Conservation (phyloP, 208 protist genomes). For the Acanthamoeba lenticulata region DNA sequence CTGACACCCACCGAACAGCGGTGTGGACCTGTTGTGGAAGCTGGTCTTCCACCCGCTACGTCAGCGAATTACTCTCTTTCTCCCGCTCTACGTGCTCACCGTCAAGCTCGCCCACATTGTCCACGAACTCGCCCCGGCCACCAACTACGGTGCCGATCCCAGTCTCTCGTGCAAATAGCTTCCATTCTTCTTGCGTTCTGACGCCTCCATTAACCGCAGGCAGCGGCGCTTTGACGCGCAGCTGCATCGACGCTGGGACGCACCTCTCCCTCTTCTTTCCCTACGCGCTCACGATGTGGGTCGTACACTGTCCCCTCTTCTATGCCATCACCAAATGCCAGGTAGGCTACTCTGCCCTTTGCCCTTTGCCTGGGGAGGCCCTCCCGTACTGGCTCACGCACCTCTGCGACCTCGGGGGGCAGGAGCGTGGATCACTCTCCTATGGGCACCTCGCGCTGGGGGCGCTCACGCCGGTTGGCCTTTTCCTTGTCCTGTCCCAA, state of each 20-base stretch:
- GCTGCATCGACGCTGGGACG: neutral
- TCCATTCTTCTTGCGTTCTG: neutral
- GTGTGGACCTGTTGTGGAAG: neutral
- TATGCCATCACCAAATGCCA: neutral
- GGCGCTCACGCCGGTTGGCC: neutral
- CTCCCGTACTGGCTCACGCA: neutral
- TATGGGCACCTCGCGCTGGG: neutral
- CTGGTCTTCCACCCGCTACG: neutral
- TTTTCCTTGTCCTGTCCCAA: neutral
- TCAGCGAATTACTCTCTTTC: neutral
- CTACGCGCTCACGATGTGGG: neutral
- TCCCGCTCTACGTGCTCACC: neutral
- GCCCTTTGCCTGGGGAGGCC: neutral
- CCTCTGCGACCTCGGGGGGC: neutral
- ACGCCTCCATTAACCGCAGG: too few relatives aligned
- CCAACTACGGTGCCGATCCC: too few relatives aligned
- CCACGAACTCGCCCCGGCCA: neutral
- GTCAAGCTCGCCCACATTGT: neutral
- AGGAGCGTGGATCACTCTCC: neutral
- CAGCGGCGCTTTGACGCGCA: too few relatives aligned
- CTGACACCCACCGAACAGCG: neutral
- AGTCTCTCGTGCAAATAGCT: too few relatives aligned
- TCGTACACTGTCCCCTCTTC: slow-evolving; percentile 3
- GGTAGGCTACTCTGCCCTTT: neutral
- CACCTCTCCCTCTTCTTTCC: neutral